Base-by-base conservation (phyloP, 83 land plant species). In the Isoetes engelmannii region DNA sequence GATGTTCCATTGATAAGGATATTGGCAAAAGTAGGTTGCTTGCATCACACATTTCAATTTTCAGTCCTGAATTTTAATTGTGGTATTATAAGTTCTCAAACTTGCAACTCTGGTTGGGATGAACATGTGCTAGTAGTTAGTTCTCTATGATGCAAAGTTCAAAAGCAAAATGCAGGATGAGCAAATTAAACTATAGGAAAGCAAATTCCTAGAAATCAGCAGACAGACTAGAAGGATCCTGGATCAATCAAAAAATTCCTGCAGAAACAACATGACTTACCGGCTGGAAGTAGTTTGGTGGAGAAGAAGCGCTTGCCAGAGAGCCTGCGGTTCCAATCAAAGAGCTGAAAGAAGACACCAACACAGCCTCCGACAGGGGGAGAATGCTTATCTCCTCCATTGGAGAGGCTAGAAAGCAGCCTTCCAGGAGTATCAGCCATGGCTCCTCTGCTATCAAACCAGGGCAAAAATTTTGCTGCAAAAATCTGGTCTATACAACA, bases 251-350 rank as follows among this genome's bases (percentile, higher is more conserved):
- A 28, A 28, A 28, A 28, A 28, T 28, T 28, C 37, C 37, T 28
- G 37, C 37, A 28, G 1, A 28, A 28, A 2, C 37, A 28, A 28
- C 37, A 28, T 28, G 37, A 28, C 17, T 44, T 76, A 85, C 79
- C 85, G 28, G 78, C 65, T 37, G 75, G 59, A 18, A 79, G 82
- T 61, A 74, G 65, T 54, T 72, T 83, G 63, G 41, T 75, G 4
- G 82, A 67, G 61, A 84, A 84, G 37, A 85, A 70, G 67, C 82
- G 86, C 79, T 89, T 89, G 73, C 81, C 82, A 62, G 81, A 55
- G 10, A 88, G 62, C 64, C 83, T 84, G 6, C 64, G 68, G 57
- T 84, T 82, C 89, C 92, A 86, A 64, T 89, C 92, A 74, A 89
- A 89, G 20, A 89, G 74, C 45, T 84, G 69, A 47, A 89, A 76